Evolutionary conservation across 169 alveolate genomes (phyloP).

Genomic region (Eimeria acervulina): DNA sequence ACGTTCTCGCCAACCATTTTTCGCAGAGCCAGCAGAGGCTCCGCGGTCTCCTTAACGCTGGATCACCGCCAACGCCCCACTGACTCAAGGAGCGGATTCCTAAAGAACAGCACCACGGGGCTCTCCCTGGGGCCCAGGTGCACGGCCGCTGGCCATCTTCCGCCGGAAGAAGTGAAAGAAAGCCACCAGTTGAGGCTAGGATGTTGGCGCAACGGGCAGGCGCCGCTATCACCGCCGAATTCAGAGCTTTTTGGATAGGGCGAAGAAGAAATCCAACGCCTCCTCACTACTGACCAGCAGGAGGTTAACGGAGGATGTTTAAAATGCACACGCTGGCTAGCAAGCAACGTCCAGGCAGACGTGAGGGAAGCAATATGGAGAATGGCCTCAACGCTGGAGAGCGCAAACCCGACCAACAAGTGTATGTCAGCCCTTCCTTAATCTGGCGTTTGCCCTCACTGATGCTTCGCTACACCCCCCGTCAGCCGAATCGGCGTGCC

Average conservation of each 20-base stretch:
- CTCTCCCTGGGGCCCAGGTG: constrained; percentile 71
- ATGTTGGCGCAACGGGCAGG: constrained; percentile 31
- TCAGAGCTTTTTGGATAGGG: neutral
- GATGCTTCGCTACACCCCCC: constrained; percentile 74
- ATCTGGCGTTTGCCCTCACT: neutral
- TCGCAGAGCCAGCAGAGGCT: constrained; percentile 66
- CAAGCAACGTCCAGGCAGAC: neutral
- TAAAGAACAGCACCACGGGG: constrained; percentile 76
- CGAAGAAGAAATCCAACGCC: neutral
- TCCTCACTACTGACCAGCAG: neutral
- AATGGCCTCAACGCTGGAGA: neutral
- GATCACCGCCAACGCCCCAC: constrained; percentile 28
- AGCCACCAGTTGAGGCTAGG: constrained; percentile 13
- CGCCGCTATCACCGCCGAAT: neutral
- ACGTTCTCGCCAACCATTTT: constrained; percentile 69
- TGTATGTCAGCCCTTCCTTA: neutral
- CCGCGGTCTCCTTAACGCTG: constrained; percentile 26
- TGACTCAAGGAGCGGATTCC: constrained; percentile 8
- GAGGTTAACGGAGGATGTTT: neutral
- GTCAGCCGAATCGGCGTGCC: constrained; percentile 59
- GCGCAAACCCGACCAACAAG: neutral
- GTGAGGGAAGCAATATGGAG: neutral
- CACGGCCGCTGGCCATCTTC: constrained; percentile 78
- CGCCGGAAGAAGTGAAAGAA: constrained; percentile 44
- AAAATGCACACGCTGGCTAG: neutral